Base-by-base conservation (phyloP, 2,329 filamentous ascomycete species). In the Curvularia eragrostidis region DNA sequence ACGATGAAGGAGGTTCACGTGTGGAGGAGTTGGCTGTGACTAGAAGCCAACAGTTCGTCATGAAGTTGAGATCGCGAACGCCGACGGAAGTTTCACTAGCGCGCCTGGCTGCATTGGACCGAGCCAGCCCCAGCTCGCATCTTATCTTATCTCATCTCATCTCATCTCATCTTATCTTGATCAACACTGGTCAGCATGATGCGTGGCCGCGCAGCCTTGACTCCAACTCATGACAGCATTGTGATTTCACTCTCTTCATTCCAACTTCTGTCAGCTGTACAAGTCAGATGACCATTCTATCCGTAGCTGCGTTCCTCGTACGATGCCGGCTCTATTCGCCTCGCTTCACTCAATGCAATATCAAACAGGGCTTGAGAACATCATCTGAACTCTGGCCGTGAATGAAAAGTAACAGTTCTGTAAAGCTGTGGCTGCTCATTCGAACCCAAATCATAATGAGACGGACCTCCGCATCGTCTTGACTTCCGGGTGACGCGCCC, bases 81-180 rank as follows among this genome's bases (percentile, higher is more conserved):
- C 36, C 28, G 43, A 44, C n/a, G 55, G 55, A 58, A 58, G 56
- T 58, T 59, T 59, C 48, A 59, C 53, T 59, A 59, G 56, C 56
- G 56, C 48, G 56, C 41, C 41, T 55, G 32, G 28, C 48, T 26
- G 19, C 10, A n/a, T 24, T 47, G 52, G 13, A 24, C 56, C 52
- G 52, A 51, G 56, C 41, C 41, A 47, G 26, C 21, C 2, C 52
- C 52, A 47, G 47, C 24, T 5, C 1, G 5, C 13, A 49, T 58
- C 55, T 58, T 58, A 58, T 58, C 54, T 57, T 53, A 58, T 58
- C 39, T 23, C 8, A 34, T 48, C 46, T 15, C 3, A 36, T n/a
- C 34, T 42, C 19, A 42, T 42, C 41, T 15, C n/a, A n/a, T n/a
- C n/a, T n/a, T 3, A 34, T 47, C 28, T 47, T 5, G 5, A 24